Evolutionary conservation across 1,284 basidiomycete species (phyloP).

Genomic region (Marasmius sp.): DNA sequence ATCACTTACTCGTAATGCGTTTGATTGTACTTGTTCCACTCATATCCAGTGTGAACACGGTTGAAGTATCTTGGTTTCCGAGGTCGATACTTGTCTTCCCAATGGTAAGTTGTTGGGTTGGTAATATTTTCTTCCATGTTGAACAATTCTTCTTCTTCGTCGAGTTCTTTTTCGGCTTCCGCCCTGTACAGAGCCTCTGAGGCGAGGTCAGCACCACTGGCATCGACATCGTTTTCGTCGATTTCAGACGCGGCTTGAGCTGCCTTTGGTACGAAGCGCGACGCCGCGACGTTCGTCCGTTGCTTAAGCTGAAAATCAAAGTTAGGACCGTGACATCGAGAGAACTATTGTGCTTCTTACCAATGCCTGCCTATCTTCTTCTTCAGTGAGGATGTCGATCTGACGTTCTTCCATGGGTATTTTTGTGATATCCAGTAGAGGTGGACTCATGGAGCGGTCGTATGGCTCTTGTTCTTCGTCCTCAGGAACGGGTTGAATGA

Average conservation of each 20-base stretch:
- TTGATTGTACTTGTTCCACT: constrained; percentile 99
- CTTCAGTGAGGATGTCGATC: constrained; percentile 71
- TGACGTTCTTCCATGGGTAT: constrained; percentile 77
- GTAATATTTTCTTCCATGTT: constrained; percentile 85
- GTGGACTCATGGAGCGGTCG: constrained; percentile 81
- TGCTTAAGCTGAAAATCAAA: constrained; percentile 61
- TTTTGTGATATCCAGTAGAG: constrained; percentile 66
- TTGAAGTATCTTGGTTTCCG: constrained; percentile 99
- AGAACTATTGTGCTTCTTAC: constrained; percentile 43
- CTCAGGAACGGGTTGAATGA: constrained; percentile 33
- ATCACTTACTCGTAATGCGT: constrained; percentile 92
- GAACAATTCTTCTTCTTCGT: constrained; percentile 94
- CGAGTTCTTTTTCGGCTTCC: constrained; percentile 88
- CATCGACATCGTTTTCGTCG: constrained; percentile 49
- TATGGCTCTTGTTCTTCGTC: constrained; percentile 54
- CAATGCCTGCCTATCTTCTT: constrained; percentile 64
- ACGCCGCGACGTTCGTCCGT: constrained; percentile 75
- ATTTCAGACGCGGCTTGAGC: constrained; percentile 49
- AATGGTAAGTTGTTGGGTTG: constrained; percentile 87
- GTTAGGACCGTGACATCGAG: constrained; percentile 1
- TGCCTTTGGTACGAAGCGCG: constrained; percentile 82
- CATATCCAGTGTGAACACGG: constrained; percentile 99
- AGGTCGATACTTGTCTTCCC: constrained; percentile 99
- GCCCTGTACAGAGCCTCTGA: constrained; percentile 85
- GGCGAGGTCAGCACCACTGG: constrained; percentile 75